These are phyloP conservation scores for Colletotrichum lupini DNA, from an alignment of 2,329 filamentous ascomycete genomes.

Conservation along the genomic window DNA sequence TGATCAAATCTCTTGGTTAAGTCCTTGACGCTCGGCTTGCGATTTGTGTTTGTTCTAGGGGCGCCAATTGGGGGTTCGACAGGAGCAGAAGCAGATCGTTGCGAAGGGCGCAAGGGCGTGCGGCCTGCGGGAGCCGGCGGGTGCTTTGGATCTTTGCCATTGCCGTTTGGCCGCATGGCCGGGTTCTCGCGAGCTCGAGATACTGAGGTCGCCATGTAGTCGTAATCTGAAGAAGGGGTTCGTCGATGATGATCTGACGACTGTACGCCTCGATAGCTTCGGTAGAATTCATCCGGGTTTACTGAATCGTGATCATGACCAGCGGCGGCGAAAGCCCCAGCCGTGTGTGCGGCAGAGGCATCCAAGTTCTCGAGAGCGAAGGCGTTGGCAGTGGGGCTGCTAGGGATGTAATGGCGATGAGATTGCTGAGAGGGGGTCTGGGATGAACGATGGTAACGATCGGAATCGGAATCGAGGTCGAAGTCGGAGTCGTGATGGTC, in stretches of 20 bases:
- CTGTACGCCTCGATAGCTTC: slow-evolving; percentile 56
- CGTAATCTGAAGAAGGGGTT: slow-evolving; percentile 37
- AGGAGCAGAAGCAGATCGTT: slow-evolving; percentile 68
- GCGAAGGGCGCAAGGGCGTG: slow-evolving; percentile 52
- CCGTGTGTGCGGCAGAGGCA: slow-evolving; percentile 37
- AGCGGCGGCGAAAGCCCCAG: slow-evolving; percentile 40
- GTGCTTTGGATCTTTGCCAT: slow-evolving; percentile 61
- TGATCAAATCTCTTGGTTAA: slow-evolving; percentile 83
- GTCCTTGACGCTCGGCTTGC: slow-evolving; percentile 81
- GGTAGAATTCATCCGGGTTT: slow-evolving; percentile 68
- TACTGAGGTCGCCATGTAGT: slow-evolving; percentile 52
- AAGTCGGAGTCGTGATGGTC: slow-evolving; percentile 43
- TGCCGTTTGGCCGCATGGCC: slow-evolving; percentile 61
- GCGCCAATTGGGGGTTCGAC: slow-evolving; percentile 55
- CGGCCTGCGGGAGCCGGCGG: slow-evolving; percentile 53
- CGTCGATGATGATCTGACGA: slow-evolving; percentile 44
- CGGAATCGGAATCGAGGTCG: slow-evolving; percentile 41
- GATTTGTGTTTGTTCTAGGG: slow-evolving; percentile 44
- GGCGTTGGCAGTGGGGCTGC: slow-evolving; percentile 37
- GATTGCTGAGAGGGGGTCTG: slow-evolving; percentile 31
- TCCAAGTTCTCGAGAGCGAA: slow-evolving; percentile 30
- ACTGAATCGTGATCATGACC: slow-evolving; percentile 53
- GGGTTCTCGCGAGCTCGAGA: slow-evolving; percentile 52
- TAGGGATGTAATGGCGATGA: slow-evolving; percentile 39
- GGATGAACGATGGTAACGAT: slow-evolving; percentile 40